A percentile compares a stretch with the other conserved stretches of the same genome.
These are phyloP conservation scores for Colletotrichum gloeosporioides DNA, from an alignment of 2,329 filamentous ascomycete genomes.

Conservation along the genomic window DNA sequence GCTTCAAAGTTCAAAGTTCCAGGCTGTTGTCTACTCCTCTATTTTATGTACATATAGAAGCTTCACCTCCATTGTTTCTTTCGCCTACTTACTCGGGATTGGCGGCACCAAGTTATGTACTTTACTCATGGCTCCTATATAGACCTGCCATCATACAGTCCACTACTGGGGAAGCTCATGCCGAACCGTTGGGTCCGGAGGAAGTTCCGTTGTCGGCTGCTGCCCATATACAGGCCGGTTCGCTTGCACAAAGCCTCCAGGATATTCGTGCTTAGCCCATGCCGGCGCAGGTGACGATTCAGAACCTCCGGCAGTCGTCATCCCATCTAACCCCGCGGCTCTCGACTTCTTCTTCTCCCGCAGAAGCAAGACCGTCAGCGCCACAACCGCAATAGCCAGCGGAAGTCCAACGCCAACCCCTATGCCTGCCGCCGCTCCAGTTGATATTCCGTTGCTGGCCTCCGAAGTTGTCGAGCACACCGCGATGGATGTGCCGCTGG, in stretches of 20 bases:
- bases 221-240: not conserved
- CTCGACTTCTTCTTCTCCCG: constrained; percentile 11
- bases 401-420: constrained; percentile 9
- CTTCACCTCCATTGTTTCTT: not conserved
- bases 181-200: not conserved
- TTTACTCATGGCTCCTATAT: not conserved
- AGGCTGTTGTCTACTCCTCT: not conserved
- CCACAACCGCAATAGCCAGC: not conserved
- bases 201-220: not conserved
- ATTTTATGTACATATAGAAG: not conserved
- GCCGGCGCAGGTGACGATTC: not conserved
- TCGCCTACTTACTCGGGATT: not conserved
- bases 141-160: not conserved
- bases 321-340: not conserved
- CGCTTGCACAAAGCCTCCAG: not conserved
- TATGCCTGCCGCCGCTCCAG: constrained; percentile 10
- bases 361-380: constrained; percentile 1
- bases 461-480: not conserved
- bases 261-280: not conserved
- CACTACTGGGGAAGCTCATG: not conserved
- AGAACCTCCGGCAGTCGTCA: not conserved
- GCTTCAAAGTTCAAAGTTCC: not conserved
- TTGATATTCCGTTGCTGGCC: not conserved
- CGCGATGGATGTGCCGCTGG: not conserved
- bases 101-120: not conserved